Evolutionary conservation across 495 filamentous ascomycete species (phyloP).

Genomic region (Aspergillus carlsbadensis): DNA sequence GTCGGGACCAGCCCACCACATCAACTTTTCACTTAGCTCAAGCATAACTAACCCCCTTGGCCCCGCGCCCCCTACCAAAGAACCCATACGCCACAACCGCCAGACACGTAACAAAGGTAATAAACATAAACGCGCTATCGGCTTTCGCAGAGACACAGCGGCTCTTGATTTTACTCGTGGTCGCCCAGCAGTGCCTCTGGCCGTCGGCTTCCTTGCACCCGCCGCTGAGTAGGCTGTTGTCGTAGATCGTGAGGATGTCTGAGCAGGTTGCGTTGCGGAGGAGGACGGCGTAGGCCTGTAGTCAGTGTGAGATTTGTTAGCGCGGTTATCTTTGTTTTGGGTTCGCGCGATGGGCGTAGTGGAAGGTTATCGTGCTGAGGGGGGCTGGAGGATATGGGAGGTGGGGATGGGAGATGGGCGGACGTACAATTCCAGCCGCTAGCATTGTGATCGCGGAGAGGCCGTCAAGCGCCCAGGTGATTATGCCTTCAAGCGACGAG

Average conservation of each 20-base stretch:
- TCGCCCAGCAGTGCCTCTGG: constrained; percentile 1
- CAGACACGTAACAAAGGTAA: constrained; percentile 23
- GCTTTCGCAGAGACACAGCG: constrained; percentile 31
- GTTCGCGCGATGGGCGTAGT: not conserved
- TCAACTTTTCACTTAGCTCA: no score
- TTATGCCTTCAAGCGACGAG: constrained; percentile 36
- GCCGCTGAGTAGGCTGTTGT: constrained; percentile 35
- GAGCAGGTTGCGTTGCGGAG: constrained; percentile 38
- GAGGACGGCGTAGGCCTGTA: constrained; percentile 46
- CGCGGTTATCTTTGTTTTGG: not conserved
- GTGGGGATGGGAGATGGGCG: not conserved
- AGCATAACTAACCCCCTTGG: constrained; percentile 7
- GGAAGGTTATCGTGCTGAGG: not conserved
- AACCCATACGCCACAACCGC: constrained; percentile 2
- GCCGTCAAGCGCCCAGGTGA: constrained; percentile 42
- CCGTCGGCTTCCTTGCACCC: constrained; percentile 21
- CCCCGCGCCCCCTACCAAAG: not conserved
- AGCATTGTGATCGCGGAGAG: constrained; percentile 44
- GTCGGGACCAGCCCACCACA: no score
- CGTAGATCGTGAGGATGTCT: constrained; percentile 11
- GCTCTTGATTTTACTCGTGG: constrained; percentile 17
- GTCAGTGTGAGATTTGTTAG: not conserved
- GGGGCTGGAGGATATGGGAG: not conserved
- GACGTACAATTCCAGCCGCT: constrained; percentile 55
- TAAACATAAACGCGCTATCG: constrained; percentile 32